A percentile compares a stretch with the other conserved stretches of the same genome.
Conservation (phyloP, 2,329 filamentous ascomycete species). For the Ampelomyces quisqualis region DNA sequence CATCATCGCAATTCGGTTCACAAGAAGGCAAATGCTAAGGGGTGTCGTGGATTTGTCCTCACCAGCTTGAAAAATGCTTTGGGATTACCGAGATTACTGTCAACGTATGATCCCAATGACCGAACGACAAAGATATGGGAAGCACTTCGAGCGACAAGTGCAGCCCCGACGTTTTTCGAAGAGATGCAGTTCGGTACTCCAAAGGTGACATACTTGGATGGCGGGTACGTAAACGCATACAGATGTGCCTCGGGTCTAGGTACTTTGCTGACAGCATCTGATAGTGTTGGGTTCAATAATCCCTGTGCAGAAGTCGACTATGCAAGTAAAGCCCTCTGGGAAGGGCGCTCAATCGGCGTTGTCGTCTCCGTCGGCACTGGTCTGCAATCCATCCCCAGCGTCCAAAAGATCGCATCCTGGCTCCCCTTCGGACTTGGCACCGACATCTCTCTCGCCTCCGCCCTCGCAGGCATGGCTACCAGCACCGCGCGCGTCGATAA, state of each 20-base stretch:
- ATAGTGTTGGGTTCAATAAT: slow-evolving; percentile 51
- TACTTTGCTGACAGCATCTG: background rate
- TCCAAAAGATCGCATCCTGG: slow-evolving; percentile 42
- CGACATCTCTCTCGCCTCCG: slow-evolving; percentile 41
- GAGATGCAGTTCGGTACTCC: slow-evolving; percentile 53
- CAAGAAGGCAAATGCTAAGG: slow-evolving; percentile 33
- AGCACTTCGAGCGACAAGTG: slow-evolving; percentile 54
- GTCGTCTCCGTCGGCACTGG: slow-evolving; percentile 46
- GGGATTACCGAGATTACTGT: slow-evolving; percentile 40
- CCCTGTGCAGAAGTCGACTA: slow-evolving; percentile 54
- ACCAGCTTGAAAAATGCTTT: slow-evolving; percentile 44
- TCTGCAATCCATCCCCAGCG: slow-evolving; percentile 42
- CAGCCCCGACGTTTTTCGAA: slow-evolving; percentile 54
- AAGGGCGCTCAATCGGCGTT: slow-evolving; percentile 40
- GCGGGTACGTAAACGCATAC: slow-evolving; percentile 24
- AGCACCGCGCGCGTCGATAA: slow-evolving; percentile 44
- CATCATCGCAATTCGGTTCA: slow-evolving; percentile 39
- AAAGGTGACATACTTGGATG: slow-evolving; percentile 52
- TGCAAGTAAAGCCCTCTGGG: slow-evolving; percentile 48
- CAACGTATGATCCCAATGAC: slow-evolving; percentile 45
- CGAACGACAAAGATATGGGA: slow-evolving; percentile 50
- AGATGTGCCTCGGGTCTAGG: background rate
- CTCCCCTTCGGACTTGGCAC: slow-evolving; percentile 44
- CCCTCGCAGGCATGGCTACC: slow-evolving; percentile 43
- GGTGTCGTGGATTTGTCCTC: slow-evolving; percentile 44